Percentiles rank a stretch among this genome's conserved stretches.
These are phyloP conservation scores for Lichenothelia convexa DNA, from an alignment of 495 filamentous ascomycete species.

Conservation along the genomic window DNA sequence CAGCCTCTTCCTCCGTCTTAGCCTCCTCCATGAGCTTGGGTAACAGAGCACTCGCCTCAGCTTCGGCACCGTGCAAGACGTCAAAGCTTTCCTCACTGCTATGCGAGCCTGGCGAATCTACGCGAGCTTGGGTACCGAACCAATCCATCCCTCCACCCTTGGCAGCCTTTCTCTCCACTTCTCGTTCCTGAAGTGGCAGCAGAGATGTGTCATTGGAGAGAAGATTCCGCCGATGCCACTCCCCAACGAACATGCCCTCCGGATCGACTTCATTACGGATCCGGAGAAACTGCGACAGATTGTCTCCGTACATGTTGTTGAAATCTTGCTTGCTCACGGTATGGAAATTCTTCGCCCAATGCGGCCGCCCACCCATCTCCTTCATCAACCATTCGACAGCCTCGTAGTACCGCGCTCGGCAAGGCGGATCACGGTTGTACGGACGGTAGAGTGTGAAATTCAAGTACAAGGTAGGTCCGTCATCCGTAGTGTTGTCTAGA, in stretches of 20 bases:
- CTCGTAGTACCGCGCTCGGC: slow-evolving; percentile 63
- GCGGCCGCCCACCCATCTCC: slow-evolving; percentile 71
- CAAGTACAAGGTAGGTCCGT: slow-evolving; percentile 73
- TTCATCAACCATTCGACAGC: slow-evolving; percentile 95
- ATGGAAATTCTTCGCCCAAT: slow-evolving; percentile 95
- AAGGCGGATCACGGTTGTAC: slow-evolving; percentile 65
- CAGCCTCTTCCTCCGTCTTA: slow-evolving; percentile 2
- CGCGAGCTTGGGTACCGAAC: slow-evolving; percentile 21
- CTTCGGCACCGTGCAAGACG: slow-evolving; percentile 28
- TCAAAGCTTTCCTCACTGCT: slow-evolving; percentile 49
- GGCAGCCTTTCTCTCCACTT: slow-evolving; percentile 15
- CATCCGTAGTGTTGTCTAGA: slow-evolving; percentile 50
- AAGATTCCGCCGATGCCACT: slow-evolving; percentile 69
- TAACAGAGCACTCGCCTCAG: slow-evolving; percentile 16
- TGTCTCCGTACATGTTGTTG: slow-evolving; percentile 32
- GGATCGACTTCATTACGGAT: slow-evolving; percentile 64
- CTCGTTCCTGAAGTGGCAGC: slow-evolving; percentile 31
- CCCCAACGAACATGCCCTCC: slow-evolving; percentile 77
- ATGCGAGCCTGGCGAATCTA: slow-evolving; percentile 20
- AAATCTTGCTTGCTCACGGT: slow-evolving; percentile 38
- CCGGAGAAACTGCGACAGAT: slow-evolving; percentile 44
- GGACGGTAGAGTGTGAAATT: slow-evolving; percentile 93
- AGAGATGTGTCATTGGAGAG: slow-evolving; percentile 21
- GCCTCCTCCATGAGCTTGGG: slow-evolving; percentile 8
- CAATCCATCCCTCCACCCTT: slow-evolving; percentile 35